phyloP scores from a whole-genome alignment of 805 yeast genomes.

The Pichia ethanolica region DNA sequence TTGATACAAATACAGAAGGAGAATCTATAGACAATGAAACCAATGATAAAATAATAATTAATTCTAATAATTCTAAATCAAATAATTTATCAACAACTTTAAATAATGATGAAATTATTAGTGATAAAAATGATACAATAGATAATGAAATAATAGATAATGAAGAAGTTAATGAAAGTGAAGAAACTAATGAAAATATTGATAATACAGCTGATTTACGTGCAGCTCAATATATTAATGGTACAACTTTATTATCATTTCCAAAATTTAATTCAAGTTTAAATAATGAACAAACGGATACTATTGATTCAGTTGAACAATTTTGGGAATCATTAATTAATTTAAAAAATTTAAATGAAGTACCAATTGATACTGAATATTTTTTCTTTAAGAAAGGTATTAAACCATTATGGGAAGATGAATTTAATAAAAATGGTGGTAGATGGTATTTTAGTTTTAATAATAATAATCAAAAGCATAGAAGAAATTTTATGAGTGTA shows the following conservation, averaged over 20 bases:
- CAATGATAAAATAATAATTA: too few relatives aligned
- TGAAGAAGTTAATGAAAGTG: not conserved
- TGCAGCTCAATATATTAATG: conserved; percentile 31
- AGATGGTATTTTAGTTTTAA: conserved; percentile 43
- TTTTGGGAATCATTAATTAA: conserved; percentile 39
- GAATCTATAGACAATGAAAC: too few relatives aligned
- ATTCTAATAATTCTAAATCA: too few relatives aligned
- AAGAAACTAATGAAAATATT: conserved; percentile 3
- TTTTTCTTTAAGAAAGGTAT: conserved; percentile 53
- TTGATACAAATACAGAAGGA: too few relatives aligned
- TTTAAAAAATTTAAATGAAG: conserved; percentile 33
- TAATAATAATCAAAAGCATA: conserved; percentile 7
- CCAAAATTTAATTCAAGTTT: conserved; percentile 17
- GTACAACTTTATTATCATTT: conserved; percentile 38
- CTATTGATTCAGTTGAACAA: conserved; percentile 44
- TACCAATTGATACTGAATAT: conserved; percentile 43
- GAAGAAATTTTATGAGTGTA: conserved; percentile 27
- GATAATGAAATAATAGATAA: not conserved
- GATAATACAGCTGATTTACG: conserved; percentile 3
- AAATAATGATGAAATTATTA: too few relatives aligned
- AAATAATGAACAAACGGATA: conserved; percentile 12
- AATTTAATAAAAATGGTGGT: conserved; percentile 52
- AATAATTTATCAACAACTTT: too few relatives aligned
- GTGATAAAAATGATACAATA: too few relatives aligned
- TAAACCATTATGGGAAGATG: conserved; percentile 65